A percentile compares a stretch with the other conserved stretches of the same genome.
These are phyloP conservation scores for Microascus cirrosus DNA, from an alignment of 2,329 filamentous ascomycete species.

Conservation along the genomic window DNA sequence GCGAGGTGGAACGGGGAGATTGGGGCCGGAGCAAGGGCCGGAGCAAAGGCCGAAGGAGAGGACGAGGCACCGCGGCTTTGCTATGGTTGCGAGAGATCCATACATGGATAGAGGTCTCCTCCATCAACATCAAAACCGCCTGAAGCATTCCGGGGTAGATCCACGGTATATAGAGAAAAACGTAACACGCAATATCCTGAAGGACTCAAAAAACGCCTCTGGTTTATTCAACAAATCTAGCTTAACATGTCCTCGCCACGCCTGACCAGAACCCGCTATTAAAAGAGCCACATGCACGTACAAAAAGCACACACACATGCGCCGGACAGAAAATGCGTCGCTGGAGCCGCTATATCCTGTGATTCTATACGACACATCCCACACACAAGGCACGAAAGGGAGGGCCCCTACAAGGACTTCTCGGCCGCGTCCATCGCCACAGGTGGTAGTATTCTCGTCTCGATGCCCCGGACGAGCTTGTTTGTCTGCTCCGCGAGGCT, in stretches of 20 bases:
- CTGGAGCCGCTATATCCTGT: neutral
- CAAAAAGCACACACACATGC: neutral
- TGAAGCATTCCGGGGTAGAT: neutral
- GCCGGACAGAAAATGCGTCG: neutral
- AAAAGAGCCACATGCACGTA: neutral
- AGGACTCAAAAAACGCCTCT: neutral
- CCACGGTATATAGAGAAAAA: neutral
- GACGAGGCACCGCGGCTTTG: slow-evolving; percentile 40
- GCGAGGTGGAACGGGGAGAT: slow-evolving; percentile 52
- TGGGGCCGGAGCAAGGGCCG: slow-evolving; percentile 33
- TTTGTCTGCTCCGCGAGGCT: slow-evolving; percentile 95
- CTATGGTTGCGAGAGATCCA: slow-evolving; percentile 63
- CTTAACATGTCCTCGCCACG: slow-evolving; percentile 8
- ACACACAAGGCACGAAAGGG: neutral
- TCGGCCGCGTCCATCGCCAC: slow-evolving; percentile 16
- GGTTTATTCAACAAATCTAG: slow-evolving; percentile 7
- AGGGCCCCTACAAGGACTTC: slow-evolving; percentile 2
- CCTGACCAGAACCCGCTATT: neutral
- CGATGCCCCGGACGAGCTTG: slow-evolving; percentile 74
- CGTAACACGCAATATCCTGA: neutral
- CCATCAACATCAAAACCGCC: no score
- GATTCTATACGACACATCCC: neutral
- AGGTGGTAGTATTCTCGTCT: slow-evolving; percentile 43
- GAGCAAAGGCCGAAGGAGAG: slow-evolving; percentile 20
- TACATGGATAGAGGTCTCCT: slow-evolving; percentile 31